A percentile compares a stretch with the other conserved stretches of the same genome.
These are phyloP conservation scores for Candida labiduridarum DNA, from an alignment of 1,139 yeast species.

Conservation along the genomic window DNA sequence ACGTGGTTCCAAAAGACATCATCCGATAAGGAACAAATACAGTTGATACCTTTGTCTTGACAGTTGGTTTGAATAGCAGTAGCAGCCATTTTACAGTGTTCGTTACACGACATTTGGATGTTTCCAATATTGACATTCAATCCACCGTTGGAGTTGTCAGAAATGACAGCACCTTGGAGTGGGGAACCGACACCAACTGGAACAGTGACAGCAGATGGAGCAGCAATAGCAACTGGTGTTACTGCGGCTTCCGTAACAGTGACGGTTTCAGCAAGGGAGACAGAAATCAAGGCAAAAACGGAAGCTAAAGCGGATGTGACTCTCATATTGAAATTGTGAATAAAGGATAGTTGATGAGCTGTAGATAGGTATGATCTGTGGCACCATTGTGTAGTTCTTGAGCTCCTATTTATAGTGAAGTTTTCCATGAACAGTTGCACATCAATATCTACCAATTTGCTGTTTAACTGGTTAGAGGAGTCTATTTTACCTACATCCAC, in stretches of 20 bases:
- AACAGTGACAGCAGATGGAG: neutral
- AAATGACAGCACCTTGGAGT: neutral
- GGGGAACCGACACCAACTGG: conserved; percentile 1
- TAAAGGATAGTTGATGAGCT: neutral
- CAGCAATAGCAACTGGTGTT: neutral
- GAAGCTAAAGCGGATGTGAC: neutral
- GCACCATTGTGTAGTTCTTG: neutral
- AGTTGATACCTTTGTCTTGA: neutral
- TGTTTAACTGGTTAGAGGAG: neutral
- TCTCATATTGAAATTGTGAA: neutral
- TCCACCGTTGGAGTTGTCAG: conserved; percentile 1
- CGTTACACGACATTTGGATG: conserved; percentile 1
- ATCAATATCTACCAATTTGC: neutral
- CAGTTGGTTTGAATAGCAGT: conserved; percentile 1
- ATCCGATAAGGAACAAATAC: conserved; percentile 4
- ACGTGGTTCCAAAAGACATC: conserved; percentile 4
- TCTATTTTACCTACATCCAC: neutral
- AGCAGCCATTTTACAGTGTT: conserved; percentile 3
- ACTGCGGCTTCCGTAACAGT: neutral
- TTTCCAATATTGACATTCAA: neutral
- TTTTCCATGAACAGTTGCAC: neutral
- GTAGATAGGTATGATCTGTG: neutral
- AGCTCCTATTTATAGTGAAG: neutral
- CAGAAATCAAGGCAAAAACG: neutral
- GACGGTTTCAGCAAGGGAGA: neutral